Conservation (phyloP, 164 flowering plant species). For the Stephania yunnanensis region DNA sequence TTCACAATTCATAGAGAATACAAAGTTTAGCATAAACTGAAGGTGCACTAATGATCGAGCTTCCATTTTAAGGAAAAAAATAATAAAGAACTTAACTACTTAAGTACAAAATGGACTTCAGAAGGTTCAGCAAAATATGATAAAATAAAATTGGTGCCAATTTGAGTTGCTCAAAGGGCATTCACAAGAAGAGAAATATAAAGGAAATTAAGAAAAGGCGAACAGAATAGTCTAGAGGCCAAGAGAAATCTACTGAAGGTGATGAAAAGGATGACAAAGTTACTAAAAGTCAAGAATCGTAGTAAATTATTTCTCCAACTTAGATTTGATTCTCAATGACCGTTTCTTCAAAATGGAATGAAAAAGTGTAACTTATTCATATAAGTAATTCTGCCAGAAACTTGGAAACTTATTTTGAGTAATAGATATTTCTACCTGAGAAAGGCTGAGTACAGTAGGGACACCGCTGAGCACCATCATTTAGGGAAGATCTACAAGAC, state of each 20-base stretch:
- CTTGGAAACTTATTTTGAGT: neutral
- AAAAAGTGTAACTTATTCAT: neutral
- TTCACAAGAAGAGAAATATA: too few species aligned
- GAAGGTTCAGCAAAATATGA: too few species aligned
- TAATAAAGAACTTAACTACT: too few species aligned
- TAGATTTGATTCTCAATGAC: neutral
- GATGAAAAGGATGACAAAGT: neutral
- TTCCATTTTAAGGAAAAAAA: too few species aligned
- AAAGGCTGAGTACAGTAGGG: slow-evolving; percentile 90
- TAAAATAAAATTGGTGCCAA: too few species aligned
- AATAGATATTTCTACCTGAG: slow-evolving; percentile 47
- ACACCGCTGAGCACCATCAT: slow-evolving; percentile 68
- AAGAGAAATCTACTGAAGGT: too few species aligned
- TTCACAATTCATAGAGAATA: neutral
- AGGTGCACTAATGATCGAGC: too few species aligned
- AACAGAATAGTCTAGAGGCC: too few species aligned
- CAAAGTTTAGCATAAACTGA: neutral
- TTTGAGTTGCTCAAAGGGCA: too few species aligned
- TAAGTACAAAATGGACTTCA: too few species aligned
- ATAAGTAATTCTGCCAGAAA: neutral
- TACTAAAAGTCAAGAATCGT: neutral
- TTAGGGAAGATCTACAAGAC: slow-evolving; percentile 56
- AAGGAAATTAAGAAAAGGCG: too few species aligned
- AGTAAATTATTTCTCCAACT: neutral
- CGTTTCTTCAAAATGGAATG: neutral